phyloP scores from a whole-genome alignment of 1,139 yeast species.

The Taiozyma sp. region DNA sequence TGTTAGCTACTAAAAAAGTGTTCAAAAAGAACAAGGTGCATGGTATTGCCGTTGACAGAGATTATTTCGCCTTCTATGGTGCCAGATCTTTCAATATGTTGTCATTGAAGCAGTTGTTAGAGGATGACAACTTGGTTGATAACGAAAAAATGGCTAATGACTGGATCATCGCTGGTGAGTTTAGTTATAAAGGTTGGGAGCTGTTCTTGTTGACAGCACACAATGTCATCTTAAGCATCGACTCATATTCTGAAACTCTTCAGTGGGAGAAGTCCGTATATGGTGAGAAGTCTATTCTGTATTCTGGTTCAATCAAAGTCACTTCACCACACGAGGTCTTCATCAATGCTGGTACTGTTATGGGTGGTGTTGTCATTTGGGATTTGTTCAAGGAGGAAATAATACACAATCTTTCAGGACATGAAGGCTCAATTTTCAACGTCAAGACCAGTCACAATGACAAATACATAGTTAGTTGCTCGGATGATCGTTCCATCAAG shows the following conservation, averaged over 20 bases:
- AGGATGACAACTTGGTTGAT: constrained; percentile 15
- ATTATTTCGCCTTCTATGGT: constrained; percentile 55
- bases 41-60: constrained; percentile 44
- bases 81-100: constrained; percentile 57
- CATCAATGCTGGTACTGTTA: constrained; percentile 87
- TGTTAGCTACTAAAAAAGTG: constrained; percentile 39
- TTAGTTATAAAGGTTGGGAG: constrained; percentile 33
- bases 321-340: constrained; percentile 36
- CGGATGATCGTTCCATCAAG: constrained; percentile 87
- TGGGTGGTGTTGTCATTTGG: constrained; percentile 86
- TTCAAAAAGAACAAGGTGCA: constrained; percentile 76
- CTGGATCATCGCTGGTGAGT: constrained; percentile 68
- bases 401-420: constrained; percentile 56
- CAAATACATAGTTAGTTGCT: constrained; percentile 63
- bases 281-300: constrained; percentile 75
- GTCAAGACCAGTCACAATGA: constrained; percentile 59
- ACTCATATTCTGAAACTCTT: constrained; percentile 30
- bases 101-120: constrained; percentile 27
- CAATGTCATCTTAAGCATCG: constrained; percentile 55
- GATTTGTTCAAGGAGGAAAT: constrained; percentile 40
- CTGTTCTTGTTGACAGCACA: constrained; percentile 71
- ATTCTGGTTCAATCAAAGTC: constrained; percentile 72
- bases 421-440: constrained; percentile 89
- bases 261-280: constrained; percentile 40
- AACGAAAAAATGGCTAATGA: constrained; percentile 56